phyloP scores from a whole-genome alignment of 805 yeast genomes.

The Yamadazyma sp. region DNA sequence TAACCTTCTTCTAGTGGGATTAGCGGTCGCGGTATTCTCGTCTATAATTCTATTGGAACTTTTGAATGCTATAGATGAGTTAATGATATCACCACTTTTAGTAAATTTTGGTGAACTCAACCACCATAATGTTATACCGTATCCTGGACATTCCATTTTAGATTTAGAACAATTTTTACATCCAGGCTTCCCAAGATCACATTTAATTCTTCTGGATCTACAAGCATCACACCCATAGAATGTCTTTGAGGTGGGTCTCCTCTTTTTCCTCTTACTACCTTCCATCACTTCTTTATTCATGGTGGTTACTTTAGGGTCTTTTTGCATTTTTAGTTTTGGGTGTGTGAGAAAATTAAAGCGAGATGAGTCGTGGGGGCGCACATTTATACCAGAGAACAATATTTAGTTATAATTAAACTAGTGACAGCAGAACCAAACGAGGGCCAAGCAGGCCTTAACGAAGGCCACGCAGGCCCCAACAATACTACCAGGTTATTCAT shows the following conservation, averaged over 20 bases:
- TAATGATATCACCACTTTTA: conserved; percentile 23
- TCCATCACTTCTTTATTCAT: no score
- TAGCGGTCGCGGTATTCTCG: conserved; percentile 30
- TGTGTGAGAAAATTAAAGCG: no score
- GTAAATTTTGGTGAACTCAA: conserved; percentile 44
- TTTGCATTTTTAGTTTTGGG: no score
- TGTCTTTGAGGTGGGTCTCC: conserved; percentile 46
- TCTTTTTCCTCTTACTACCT: conserved; percentile 1
- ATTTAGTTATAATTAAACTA: no score
- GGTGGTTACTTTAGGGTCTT: no score
- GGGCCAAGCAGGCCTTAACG: no score
- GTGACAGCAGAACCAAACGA: no score
- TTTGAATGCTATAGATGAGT: conserved; percentile 30
- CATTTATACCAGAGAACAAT: no score
- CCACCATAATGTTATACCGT: conserved; percentile 81
- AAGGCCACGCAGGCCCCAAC: no score
- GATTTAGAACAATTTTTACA: conserved; percentile 72
- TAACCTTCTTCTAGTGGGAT: conserved; percentile 59
- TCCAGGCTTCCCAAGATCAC: conserved; percentile 68
- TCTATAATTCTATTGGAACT: conserved; percentile 12
- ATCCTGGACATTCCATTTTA: conserved; percentile 74
- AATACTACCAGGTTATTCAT: no score
- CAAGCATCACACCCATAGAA: conserved; percentile 91
- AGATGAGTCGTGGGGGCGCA: no score
- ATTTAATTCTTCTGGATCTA: conserved; percentile 72